phyloP scores from a whole-genome alignment of 108 stramenopile genomes.

The Schizochytrium sp. region DNA sequence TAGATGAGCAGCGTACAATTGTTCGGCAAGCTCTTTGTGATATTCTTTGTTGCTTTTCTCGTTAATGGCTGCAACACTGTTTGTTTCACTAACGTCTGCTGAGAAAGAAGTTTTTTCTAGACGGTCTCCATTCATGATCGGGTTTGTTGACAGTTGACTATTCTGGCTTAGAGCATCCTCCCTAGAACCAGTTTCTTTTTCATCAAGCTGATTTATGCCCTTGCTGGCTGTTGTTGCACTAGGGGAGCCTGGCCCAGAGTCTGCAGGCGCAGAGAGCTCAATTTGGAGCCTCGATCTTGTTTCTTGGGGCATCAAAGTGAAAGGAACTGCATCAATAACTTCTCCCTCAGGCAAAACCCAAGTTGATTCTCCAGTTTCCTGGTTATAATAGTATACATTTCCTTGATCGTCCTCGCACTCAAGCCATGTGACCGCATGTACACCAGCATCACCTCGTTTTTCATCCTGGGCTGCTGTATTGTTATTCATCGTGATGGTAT shows the following conservation, averaged over 20 bases:
- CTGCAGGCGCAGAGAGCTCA: neutral
- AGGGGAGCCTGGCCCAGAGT: neutral
- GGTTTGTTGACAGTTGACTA: too few relatives aligned
- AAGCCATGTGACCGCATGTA: slow-evolving; percentile 49
- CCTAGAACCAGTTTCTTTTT: too few relatives aligned
- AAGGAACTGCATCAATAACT: neutral
- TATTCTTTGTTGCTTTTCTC: too few relatives aligned
- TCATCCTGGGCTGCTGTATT: neutral
- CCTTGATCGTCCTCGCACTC: slow-evolving; percentile 59
- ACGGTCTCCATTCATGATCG: too few relatives aligned
- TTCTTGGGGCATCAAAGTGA: neutral
- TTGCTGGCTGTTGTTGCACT: neutral
- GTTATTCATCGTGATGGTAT: too few relatives aligned
- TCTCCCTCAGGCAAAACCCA: slow-evolving; percentile 32
- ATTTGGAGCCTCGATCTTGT: neutral
- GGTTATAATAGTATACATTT: slow-evolving; percentile 50
- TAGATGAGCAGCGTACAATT: too few relatives aligned
- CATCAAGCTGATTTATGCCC: too few relatives aligned
- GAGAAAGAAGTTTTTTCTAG: too few relatives aligned
- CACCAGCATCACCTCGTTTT: neutral
- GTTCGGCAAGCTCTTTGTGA: too few relatives aligned
- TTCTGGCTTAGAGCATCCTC: too few relatives aligned
- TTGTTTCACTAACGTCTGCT: too few relatives aligned
- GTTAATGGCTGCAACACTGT: too few relatives aligned
- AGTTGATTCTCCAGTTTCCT: slow-evolving; percentile 3